Conservation (phyloP, 2,329 filamentous ascomycete genomes). For the Sclerotiophoma versabilis region DNA sequence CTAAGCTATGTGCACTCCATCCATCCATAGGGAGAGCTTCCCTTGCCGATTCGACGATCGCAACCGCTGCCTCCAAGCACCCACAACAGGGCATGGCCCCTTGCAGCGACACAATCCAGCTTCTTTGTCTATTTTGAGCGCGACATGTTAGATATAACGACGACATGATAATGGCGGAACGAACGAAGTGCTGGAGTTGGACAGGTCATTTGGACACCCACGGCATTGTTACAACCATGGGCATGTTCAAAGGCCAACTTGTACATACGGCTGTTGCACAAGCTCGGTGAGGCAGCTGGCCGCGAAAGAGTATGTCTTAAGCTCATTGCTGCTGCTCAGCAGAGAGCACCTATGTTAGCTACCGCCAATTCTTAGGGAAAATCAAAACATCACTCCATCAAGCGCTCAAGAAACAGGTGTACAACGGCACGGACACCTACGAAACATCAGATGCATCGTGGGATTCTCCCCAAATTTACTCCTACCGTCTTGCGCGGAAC, state of each 20-base stretch:
- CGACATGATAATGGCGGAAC: conserved; percentile 48
- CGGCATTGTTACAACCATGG: conserved; percentile 23
- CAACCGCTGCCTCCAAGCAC: conserved; percentile 20
- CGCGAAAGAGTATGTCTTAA: conserved; percentile 17
- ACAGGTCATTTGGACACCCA: conserved; percentile 31
- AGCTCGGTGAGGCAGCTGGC: conserved; percentile 24
- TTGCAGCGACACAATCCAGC: conserved; percentile 29
- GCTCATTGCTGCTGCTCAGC: conserved; percentile 14
- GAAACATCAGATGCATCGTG: background rate
- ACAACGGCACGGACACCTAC: background rate
- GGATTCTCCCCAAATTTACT: background rate
- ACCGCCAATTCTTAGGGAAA: conserved; percentile 20
- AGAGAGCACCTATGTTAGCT: conserved; percentile 14
- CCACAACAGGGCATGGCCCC: conserved; percentile 18
- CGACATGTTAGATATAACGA: conserved; percentile 45
- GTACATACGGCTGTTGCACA: conserved; percentile 40
- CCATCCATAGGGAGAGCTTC: conserved; percentile 10
- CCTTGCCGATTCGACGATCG: conserved; percentile 18
- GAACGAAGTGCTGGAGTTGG: conserved; percentile 29
- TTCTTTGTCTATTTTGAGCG: conserved; percentile 46
- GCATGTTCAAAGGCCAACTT: conserved; percentile 31
- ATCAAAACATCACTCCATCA: conserved; percentile 11
- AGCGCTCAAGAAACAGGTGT: background rate
- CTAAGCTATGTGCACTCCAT: conserved; percentile 29
- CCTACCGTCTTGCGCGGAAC: background rate